Conservation (phyloP, 495 filamentous ascomycete genomes). For the Lentithecium fluviatile region DNA sequence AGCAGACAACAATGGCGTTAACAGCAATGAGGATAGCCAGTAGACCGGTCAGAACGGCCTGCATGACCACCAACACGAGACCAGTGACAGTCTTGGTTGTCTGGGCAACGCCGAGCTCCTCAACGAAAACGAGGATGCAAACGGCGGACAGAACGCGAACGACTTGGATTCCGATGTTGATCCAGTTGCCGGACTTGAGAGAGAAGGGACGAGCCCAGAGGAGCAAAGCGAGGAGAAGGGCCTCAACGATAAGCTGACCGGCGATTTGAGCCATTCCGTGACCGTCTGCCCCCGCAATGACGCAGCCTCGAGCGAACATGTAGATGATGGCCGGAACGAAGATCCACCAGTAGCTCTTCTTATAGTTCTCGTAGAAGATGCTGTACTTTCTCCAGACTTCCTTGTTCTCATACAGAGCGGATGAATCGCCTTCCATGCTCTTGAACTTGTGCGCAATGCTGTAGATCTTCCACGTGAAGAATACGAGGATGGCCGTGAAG, state of each 20-base stretch:
- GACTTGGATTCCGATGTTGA: constrained; percentile 90
- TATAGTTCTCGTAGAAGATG: constrained; percentile 94
- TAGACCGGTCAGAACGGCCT: constrained; percentile 76
- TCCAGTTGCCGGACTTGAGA: constrained; percentile 78
- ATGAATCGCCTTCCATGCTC: constrained; percentile 68
- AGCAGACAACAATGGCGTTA: constrained; percentile 80
- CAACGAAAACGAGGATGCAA: constrained; percentile 90
- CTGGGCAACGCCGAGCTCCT: constrained; percentile 84
- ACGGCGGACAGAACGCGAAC: constrained; percentile 90
- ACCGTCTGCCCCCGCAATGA: constrained; percentile 84
- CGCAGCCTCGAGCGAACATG: constrained; percentile 84
- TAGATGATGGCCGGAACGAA: constrained; percentile 91
- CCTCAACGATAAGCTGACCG: constrained; percentile 78
- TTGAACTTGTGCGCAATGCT: constrained; percentile 71
- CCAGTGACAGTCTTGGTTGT: constrained; percentile 95
- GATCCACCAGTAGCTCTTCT: constrained; percentile 92
- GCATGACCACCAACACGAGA: constrained; percentile 83
- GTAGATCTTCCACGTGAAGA: constrained; percentile 82
- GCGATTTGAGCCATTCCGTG: constrained; percentile 78
- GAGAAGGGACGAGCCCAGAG: constrained; percentile 85
- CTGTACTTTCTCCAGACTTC: constrained; percentile 93
- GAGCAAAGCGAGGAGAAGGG: constrained; percentile 65
- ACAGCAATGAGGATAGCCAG: constrained; percentile 87
- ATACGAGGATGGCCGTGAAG: constrained; percentile 75
- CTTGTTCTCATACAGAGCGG: constrained; percentile 80